Evolutionary conservation across 2,329 filamentous ascomycete species (phyloP), one percentile per base, ranked within the genome.

Genomic region (Bipolaris victoriae): DNA sequence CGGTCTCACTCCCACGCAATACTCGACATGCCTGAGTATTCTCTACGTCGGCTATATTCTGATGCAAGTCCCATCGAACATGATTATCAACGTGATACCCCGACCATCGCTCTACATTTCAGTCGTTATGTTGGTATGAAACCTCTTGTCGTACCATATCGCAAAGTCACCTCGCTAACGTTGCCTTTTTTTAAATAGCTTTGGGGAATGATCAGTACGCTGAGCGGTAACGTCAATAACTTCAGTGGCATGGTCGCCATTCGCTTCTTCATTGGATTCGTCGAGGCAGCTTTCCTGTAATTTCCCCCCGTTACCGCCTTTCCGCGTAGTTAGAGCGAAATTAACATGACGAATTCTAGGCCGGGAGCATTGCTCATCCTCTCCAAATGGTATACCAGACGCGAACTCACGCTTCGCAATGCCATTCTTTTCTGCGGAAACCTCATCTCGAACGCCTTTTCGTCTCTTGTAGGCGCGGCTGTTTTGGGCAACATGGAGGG

Each of bases 361-460:
- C 87, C 87, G 0, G 87, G 87, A 40, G 84, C 84, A 0, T 79
- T 89, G 10, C 79, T 88, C 41, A 84, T 88, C 44, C 79, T 89
- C 18, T 86, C 84, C 0, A 86, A 88, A 64, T 90, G 86, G 83
- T 90, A 90, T 72, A 89, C 86, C 1, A 81, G 86, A 46, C 81
- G 82, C 48, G 77, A 79, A 55, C 66, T 78, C 36, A 76, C 75
- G 6, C 69, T 72, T 1, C 71, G 77, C 9, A 77, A 76, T 48
- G 73, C 77, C 7, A 71, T 78, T 44, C 66, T 80, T 16, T 77
- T 79, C 68, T 78, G 75, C 36, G 79, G 77, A 13, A 79, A 76
- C 55, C 68, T 77, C 15, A 72, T 80, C 26, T 78, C 79, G 5
- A 78, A 76, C 49, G 77, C 74, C 10, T 80, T 82, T 55, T 79